These are phyloP conservation scores for Ustilago cynodontis DNA, from an alignment of 1,284 basidiomycete species.

Conservation along the genomic window DNA sequence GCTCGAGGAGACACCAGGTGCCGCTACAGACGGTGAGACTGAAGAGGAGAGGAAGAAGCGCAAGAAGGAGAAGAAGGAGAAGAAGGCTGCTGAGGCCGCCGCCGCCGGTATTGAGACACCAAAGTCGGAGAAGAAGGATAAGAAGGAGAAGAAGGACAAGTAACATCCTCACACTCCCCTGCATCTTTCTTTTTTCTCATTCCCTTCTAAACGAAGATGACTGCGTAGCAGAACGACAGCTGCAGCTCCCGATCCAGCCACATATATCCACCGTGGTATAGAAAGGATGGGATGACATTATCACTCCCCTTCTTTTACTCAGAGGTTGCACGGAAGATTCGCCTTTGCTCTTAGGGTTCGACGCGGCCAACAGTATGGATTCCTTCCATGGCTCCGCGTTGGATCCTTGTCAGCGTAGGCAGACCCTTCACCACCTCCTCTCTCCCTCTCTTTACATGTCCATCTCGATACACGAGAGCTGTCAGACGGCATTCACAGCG, in stretches of 20 bases:
- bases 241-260: slow-evolving; percentile 44
- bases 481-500: slow-evolving; percentile 41
- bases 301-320: not conserved
- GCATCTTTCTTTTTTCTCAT: not conserved
- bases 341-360: not conserved
- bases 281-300: slow-evolving; percentile 35
- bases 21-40: slow-evolving; percentile 54
- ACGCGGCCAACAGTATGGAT: slow-evolving; percentile 13
- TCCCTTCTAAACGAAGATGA: not conserved
- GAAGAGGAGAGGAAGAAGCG: slow-evolving; percentile 68
- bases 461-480: not conserved
- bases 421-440: slow-evolving; percentile 13
- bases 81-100: slow-evolving; percentile 64
- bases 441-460: not conserved
- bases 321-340: slow-evolving; percentile 27
- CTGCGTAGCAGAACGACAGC: not conserved
- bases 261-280: slow-evolving; percentile 16
- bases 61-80: slow-evolving; percentile 68
- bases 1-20: slow-evolving; percentile 58
- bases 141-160: slow-evolving; percentile 65
- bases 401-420: too few relatives aligned
- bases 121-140: slow-evolving; percentile 62
- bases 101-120: slow-evolving; percentile 50
- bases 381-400: not conserved
- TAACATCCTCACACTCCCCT: slow-evolving; percentile 8